These are phyloP conservation scores for Ophiostoma pallidulum DNA, from an alignment of 2,329 filamentous ascomycete genomes.

Conservation along the genomic window DNA sequence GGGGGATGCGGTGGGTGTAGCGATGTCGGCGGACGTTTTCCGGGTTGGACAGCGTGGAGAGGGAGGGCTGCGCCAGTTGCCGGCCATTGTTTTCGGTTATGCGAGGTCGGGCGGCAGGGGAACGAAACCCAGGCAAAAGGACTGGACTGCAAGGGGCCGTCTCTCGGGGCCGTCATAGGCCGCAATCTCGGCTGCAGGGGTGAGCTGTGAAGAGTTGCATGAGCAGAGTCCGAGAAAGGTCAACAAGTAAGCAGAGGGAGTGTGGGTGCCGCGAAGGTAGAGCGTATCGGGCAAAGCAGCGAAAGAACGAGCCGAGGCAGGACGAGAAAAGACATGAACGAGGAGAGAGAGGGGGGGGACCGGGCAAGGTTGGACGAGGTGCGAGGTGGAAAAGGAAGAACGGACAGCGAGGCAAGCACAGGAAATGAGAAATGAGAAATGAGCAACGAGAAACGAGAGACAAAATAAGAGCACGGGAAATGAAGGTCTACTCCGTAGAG, in stretches of 20 bases:
- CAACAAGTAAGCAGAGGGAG: neutral
- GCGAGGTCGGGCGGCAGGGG: neutral
- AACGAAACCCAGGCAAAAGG: no score
- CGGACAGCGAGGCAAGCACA: neutral
- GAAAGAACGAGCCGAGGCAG: neutral
- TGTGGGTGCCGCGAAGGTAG: neutral
- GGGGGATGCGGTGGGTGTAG: no score
- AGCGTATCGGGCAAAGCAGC: neutral
- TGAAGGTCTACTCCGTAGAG: no score
- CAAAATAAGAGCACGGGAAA: slow-evolving; percentile 1
- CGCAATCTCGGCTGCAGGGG: neutral
- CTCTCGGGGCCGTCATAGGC: neutral
- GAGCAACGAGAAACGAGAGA: slow-evolving; percentile 3
- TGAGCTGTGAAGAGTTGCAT: neutral
- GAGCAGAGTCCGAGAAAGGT: neutral
- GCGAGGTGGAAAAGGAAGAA: neutral
- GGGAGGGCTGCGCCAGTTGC: neutral
- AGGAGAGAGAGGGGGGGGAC: neutral
- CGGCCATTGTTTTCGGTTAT: neutral
- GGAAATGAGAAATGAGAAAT: neutral
- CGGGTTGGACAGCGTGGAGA: no score
- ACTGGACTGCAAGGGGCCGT: no score
- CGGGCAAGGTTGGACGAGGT: neutral
- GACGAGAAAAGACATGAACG: neutral
- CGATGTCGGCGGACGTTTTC: no score